Evolutionary conservation across 1,284 basidiomycete species (phyloP), one percentile per base, ranked within the genome.

Genomic region (Puccinia horiana): DNA sequence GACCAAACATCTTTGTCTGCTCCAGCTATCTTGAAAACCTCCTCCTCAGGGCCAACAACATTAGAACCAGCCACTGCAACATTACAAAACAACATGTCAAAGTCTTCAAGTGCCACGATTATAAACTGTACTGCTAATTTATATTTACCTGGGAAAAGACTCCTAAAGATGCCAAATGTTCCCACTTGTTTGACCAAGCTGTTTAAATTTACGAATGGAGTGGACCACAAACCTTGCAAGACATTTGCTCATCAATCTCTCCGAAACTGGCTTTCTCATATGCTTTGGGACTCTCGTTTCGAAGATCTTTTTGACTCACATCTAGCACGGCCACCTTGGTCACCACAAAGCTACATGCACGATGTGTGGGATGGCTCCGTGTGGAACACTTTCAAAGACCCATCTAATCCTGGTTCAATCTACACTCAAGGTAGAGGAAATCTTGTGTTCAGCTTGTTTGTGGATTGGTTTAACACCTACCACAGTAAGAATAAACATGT

Each of bases 391-490:
- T 56, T 74, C 58, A 4, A 37, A 56, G 52, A 56, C 37, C 49
- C 49, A 40, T 47, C n/a, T 16, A 40, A 58, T 74, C 32, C 49
- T 18, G n/a, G 52, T 35, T 35, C 20, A 37, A 26, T 56, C 20
- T 74, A 56, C 32, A 54, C 52, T n/a, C 3, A 3, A 40, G 29
- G 23, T 20, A 54, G 49, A 74, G 70, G 69, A 56, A 81, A 81
- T 63, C 69, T 81, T 16, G 78, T 74, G 0, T 81, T 81, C 29
- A 63, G 69, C 40, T 52, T 81, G 23, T 81, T 42, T 37, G 56
- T 73, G 9, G 70, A 81, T 37, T 81, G 67, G 69, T 74, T 81
- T 32, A 81, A 81, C 32, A 54, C 78, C 23, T 81, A 63, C 26
- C 37, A 29, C 40, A 44, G 40, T 18, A 73, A 73, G 16, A 26